A percentile compares a stretch with the other conserved stretches of the same genome.
Evolutionary conservation across 768 basidiomycete species (phyloP).

Genomic region (Kwoniella botswanensis): DNA sequence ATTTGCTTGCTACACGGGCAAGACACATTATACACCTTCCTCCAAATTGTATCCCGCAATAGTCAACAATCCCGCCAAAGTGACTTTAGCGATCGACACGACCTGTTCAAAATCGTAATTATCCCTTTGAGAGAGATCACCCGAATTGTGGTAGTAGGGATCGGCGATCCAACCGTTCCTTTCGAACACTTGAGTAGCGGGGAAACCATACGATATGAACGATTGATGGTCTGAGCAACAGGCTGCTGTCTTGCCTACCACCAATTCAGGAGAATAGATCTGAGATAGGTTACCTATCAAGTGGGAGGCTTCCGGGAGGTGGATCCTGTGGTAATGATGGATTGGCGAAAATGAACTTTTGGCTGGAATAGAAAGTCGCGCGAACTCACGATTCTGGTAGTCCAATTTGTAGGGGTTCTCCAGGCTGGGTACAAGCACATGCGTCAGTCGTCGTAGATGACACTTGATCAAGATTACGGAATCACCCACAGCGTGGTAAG

Average conservation of each 20-base stretch:
- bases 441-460: no score
- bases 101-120: conserved; percentile 85
- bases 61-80: conserved; percentile 75
- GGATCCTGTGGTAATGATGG: conserved; percentile 65
- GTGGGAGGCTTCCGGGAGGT: conserved; percentile 74
- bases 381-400: conserved; percentile 70
- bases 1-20: neutral
- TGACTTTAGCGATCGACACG: conserved; percentile 82
- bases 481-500: conserved; percentile 67
- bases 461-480: no score
- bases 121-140: conserved; percentile 76
- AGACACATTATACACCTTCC: neutral
- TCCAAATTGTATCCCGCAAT: conserved; percentile 63
- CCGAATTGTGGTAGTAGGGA: conserved; percentile 60
- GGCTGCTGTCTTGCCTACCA: conserved; percentile 61
- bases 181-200: conserved; percentile 86
- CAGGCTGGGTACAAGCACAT: conserved; percentile 55
- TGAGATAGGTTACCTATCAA: conserved; percentile 75
- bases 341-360: neutral
- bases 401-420: conserved; percentile 82
- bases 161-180: conserved; percentile 79
- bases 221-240: conserved; percentile 91
- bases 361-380: neutral
- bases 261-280: conserved; percentile 67
- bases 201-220: conserved; percentile 73